Percentiles rank a stretch among this genome's conserved stretches.
Evolutionary conservation across 352 stramenopile species (phyloP).

Genomic region (Globisporangium iwayamae): DNA sequence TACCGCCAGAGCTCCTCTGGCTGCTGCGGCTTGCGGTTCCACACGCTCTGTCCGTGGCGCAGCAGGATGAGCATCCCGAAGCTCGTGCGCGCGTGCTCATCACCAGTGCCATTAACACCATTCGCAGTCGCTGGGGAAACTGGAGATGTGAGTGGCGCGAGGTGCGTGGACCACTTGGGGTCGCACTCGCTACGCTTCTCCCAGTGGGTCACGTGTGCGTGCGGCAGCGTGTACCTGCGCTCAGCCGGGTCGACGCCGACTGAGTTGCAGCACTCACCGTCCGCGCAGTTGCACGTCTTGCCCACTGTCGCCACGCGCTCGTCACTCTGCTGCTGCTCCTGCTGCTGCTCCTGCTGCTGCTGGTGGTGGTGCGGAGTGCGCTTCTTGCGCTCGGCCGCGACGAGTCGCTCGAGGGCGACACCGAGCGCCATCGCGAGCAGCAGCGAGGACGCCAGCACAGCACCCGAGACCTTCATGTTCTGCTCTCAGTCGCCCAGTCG

Average conservation of each 20-base stretch:
- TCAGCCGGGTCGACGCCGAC: slow-evolving; percentile 37
- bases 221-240: slow-evolving; percentile 67
- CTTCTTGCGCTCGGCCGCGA: slow-evolving; percentile 1
- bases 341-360: too few relatives aligned
- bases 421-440: slow-evolving; percentile 5
- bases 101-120: slow-evolving; percentile 3
- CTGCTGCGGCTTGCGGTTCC: slow-evolving; percentile 76
- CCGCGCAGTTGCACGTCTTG: slow-evolving; percentile 50
- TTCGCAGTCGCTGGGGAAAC: not conserved
- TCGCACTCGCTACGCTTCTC: slow-evolving; percentile 56
- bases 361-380: too few relatives aligned
- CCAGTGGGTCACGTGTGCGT: slow-evolving; percentile 71
- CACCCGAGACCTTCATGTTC: slow-evolving; percentile 12
- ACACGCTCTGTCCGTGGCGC: slow-evolving; percentile 83
- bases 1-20: slow-evolving; percentile 79
- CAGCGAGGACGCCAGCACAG: slow-evolving; percentile 13
- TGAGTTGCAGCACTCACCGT: slow-evolving; percentile 79
- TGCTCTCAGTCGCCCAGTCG: not conserved
- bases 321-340: not conserved
- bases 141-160: slow-evolving; percentile 27
- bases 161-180: slow-evolving; percentile 43
- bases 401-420: slow-evolving; percentile 2
- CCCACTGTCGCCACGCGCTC: not conserved
- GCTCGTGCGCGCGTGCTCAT: slow-evolving; percentile 38
- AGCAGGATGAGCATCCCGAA: slow-evolving; percentile 78